These are phyloP conservation scores for Linnemannia zychae DNA, from an alignment of 192 early-diverging fungal species.

Conservation along the genomic window DNA sequence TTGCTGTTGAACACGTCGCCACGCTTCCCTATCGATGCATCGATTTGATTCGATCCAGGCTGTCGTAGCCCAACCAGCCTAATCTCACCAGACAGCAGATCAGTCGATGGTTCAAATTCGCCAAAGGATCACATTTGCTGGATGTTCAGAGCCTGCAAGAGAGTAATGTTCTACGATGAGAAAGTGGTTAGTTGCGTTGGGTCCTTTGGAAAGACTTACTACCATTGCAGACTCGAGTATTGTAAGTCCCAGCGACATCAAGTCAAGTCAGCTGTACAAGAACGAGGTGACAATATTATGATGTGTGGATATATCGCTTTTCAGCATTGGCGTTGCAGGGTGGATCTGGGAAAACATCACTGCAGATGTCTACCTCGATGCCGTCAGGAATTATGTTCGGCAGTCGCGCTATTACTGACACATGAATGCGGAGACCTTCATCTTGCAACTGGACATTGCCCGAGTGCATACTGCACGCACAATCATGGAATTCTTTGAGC, in stretches of 20 bases:
- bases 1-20: background rate
- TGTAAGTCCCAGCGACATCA: background rate
- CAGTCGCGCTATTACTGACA: too few relatives aligned
- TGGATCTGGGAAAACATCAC: too few relatives aligned
- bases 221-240: slow-evolving; percentile 11
- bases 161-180: slow-evolving; percentile 28
- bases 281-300: background rate
- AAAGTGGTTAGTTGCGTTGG: background rate
- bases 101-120: background rate
- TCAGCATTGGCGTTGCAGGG: background rate
- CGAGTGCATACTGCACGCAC: too few relatives aligned
- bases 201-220: slow-evolving; percentile 13
- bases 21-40: background rate
- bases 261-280: background rate
- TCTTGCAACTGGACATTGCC: too few relatives aligned
- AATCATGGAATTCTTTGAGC: too few relatives aligned
- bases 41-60: background rate
- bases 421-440: too few relatives aligned
- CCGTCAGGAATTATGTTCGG: too few relatives aligned
- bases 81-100: slow-evolving; percentile 1
- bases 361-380: too few relatives aligned
- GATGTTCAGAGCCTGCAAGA: background rate
- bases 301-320: slow-evolving; percentile 4
- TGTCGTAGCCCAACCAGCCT: background rate
- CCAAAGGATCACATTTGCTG: background rate